Percentiles rank a stretch among this genome's conserved stretches.
phyloP scores from a whole-genome alignment of 1,284 basidiomycete genomes.

The Puccinia triticina region DNA sequence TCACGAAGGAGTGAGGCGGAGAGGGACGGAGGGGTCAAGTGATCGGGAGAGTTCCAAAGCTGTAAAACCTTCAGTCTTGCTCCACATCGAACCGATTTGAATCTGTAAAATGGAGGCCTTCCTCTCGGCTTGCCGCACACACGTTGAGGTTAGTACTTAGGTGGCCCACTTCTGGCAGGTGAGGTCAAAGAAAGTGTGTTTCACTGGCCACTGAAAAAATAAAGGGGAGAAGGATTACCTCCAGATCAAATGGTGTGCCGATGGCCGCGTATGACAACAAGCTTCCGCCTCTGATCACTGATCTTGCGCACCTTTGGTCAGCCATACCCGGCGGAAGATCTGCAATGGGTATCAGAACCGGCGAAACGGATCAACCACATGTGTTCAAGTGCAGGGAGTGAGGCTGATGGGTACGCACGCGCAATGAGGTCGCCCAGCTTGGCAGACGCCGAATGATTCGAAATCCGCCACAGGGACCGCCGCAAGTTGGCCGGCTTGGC shows the following conservation, averaged over 20 bases:
- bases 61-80: not conserved
- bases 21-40: not conserved
- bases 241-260: conserved; percentile 15
- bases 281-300: conserved; percentile 11
- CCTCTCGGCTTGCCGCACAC: not conserved
- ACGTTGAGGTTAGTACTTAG: too few relatives aligned
- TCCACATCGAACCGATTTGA: not conserved
- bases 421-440: conserved; percentile 31
- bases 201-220: too few relatives aligned
- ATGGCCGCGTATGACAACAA: conserved; percentile 32
- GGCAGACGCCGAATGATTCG: not conserved
- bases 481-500: conserved; percentile 22
- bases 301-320: not conserved
- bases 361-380: not conserved
- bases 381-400: too few relatives aligned
- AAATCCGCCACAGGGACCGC: conserved; percentile 21
- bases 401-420: conserved; percentile 1
- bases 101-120: not conserved
- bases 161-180: too few relatives aligned
- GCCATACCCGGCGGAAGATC: conserved; percentile 37
- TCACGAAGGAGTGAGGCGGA: not conserved
- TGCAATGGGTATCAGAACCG: not conserved
- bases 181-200: too few relatives aligned
- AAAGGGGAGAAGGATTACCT: conserved; percentile 23
- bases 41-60: not conserved